Evolutionary conservation across 2,329 filamentous ascomycete species (phyloP).

Genomic region (Alternaria sp.): DNA sequence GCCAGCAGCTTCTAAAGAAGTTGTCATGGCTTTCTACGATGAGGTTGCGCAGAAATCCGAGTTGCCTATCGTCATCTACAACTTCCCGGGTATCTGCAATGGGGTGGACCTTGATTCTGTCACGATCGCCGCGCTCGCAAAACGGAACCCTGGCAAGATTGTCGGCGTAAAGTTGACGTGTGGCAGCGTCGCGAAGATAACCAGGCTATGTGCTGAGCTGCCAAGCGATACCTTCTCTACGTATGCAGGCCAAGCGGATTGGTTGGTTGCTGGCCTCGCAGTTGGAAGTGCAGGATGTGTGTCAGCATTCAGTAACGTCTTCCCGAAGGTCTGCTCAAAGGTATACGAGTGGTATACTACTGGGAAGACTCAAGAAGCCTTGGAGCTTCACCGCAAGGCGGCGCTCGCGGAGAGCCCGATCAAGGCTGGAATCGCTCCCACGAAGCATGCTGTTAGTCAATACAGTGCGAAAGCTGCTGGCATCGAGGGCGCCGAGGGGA

Average conservation of each 20-base stretch:
- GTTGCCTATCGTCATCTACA: slow-evolving; percentile 73
- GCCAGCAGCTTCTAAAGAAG: slow-evolving; percentile 49
- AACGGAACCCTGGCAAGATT: slow-evolving; percentile 64
- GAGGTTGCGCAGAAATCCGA: slow-evolving; percentile 64
- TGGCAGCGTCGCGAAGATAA: slow-evolving; percentile 75
- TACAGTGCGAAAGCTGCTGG: slow-evolving; percentile 66
- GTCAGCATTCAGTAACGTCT: slow-evolving; percentile 64
- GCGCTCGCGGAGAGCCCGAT: slow-evolving; percentile 70
- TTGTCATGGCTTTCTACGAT: slow-evolving; percentile 52
- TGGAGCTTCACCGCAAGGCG: slow-evolving; percentile 65
- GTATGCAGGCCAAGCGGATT: slow-evolving; percentile 76
- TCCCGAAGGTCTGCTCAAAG: slow-evolving; percentile 61
- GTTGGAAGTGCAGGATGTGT: slow-evolving; percentile 63
- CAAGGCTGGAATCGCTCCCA: slow-evolving; percentile 70
- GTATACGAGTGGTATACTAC: slow-evolving; percentile 68
- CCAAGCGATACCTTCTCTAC: slow-evolving; percentile 66
- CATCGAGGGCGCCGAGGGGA: slow-evolving; percentile 45
- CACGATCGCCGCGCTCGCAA: slow-evolving; percentile 63
- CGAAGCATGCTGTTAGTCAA: slow-evolving; percentile 71
- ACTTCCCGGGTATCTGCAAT: slow-evolving; percentile 71
- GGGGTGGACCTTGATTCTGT: slow-evolving; percentile 73
- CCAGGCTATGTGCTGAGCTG: slow-evolving; percentile 62
- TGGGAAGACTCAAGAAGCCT: slow-evolving; percentile 64
- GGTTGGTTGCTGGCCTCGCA: slow-evolving; percentile 64
- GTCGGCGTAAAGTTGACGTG: slow-evolving; percentile 76